Conservation (phyloP, 2,329 filamentous ascomycete genomes). For the Keithomyces neogunnii region DNA sequence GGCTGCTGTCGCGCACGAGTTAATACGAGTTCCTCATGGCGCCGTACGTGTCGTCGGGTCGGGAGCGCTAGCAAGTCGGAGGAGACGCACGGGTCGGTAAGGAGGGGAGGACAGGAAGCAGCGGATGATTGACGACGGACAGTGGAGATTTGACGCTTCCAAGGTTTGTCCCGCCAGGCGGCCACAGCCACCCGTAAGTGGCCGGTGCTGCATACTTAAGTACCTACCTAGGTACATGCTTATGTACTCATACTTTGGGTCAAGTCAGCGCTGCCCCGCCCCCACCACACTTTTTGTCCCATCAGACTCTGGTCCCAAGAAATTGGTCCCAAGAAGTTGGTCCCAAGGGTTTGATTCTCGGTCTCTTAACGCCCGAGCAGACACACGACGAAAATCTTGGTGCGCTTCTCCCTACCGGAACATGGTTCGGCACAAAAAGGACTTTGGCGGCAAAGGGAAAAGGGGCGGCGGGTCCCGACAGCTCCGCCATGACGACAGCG, state of each 20-base stretch:
- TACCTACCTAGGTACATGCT: background rate
- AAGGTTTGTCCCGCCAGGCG: no score
- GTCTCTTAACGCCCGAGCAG: no score
- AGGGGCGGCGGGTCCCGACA: conserved; percentile 43
- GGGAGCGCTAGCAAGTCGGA: background rate
- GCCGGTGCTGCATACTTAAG: background rate
- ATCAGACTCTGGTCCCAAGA: no score
- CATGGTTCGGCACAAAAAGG: conserved; percentile 97
- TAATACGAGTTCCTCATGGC: conserved; percentile 7
- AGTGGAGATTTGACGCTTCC: background rate
- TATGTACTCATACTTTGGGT: background rate
- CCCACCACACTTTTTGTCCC: background rate
- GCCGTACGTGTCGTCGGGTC: background rate
- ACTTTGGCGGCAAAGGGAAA: conserved; percentile 64
- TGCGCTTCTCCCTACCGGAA: conserved; percentile 17
- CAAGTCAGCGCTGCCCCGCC: background rate
- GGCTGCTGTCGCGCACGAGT: background rate
- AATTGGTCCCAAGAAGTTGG: no score
- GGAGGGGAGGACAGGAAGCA: background rate
- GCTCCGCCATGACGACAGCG: conserved; percentile 36
- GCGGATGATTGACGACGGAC: background rate
- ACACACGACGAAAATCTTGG: no score
- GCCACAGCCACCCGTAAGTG: no score
- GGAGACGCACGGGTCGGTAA: background rate
- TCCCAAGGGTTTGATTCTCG: no score